Evolutionary conservation across 179 eudicot species (phyloP), one percentile per base, ranked within the genome.

Genomic region (Beta lomatogona): DNA sequence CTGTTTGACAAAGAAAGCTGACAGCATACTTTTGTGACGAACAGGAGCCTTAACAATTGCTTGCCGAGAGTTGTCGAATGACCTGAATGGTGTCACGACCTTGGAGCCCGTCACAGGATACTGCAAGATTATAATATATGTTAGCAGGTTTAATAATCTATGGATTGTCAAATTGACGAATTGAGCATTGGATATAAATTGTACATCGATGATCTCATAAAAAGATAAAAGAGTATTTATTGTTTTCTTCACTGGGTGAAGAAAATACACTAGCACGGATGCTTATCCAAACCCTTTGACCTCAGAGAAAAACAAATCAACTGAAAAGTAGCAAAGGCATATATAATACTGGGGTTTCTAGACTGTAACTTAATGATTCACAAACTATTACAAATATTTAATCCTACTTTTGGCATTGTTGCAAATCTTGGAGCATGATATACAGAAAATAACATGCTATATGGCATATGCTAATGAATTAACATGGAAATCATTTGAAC

Each of bases 1-100:
- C 82, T 90, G 97, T 79, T 91, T 92, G 61, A 86, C 90, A 76
- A 92, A 92, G 88, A 92, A 88, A 59, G 94, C 81, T 41, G 94
- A 89, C 14, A 92, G 84, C 86, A 89, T 71, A 60, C 92, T 89
- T 88, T 83, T 92, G 82, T 88, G 89, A 73, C 93, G 97, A 66
- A 81, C 63, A 63, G 98, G 95, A 63, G 88, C 89, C 54, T 83
- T 89, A 16, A 86, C 80, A 9, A 86, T 83, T 45, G 86, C 87
- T 31, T 85, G 88, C 71, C 73, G 82, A 67, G 73, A 77, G 75
- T 79, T 86, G 72, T 87, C 93, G 55, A 86, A 87, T 67, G 98
- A 89, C 83, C 90, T 85, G 86, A 84, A 88, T 63, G 94, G 91
- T 21, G 90, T 79, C 78, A 86, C 50, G 4, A 88, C 85, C 88